Conservation (phyloP, 2,329 filamentous ascomycete species). For the Camptophora hylomeconis region DNA sequence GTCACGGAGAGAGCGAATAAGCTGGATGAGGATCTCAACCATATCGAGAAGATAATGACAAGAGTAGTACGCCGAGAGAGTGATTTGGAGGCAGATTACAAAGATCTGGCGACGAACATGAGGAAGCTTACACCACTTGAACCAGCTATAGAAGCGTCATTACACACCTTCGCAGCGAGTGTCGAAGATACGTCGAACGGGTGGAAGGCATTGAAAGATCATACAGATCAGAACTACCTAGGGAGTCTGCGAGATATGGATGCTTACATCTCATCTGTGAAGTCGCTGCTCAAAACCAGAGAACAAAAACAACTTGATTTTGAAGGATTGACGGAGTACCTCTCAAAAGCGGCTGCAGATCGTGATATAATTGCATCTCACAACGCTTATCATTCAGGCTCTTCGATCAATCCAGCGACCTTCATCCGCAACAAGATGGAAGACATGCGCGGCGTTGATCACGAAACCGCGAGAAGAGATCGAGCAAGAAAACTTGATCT, state of each 20-base stretch:
- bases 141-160: slow-evolving; percentile 66
- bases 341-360: slow-evolving; percentile 78
- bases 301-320: slow-evolving; percentile 98
- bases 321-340: slow-evolving; percentile 89
- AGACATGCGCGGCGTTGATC: slow-evolving; percentile 90
- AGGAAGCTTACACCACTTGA: slow-evolving; percentile 84
- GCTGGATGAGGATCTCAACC: slow-evolving; percentile 79
- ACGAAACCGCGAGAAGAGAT: slow-evolving; percentile 80
- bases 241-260: slow-evolving; percentile 91
- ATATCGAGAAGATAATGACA: slow-evolving; percentile 92
- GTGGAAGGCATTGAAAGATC: slow-evolving; percentile 68
- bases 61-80: slow-evolving; percentile 76
- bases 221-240: slow-evolving; percentile 92
- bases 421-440: slow-evolving; percentile 93
- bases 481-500: slow-evolving; percentile 81
- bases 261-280: slow-evolving; percentile 77
- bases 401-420: slow-evolving; percentile 54
- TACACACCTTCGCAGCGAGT: slow-evolving; percentile 75
- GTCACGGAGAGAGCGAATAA: slow-evolving; percentile 87
- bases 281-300: slow-evolving; percentile 75
- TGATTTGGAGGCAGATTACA: slow-evolving; percentile 78
- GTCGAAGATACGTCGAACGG: slow-evolving; percentile 73
- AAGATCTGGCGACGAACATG: slow-evolving; percentile 85
- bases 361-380: slow-evolving; percentile 64
- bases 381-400: slow-evolving; percentile 45